Evolutionary conservation across 805 yeast genomes (phyloP).

Genomic region (Wickerhamiella vanderwaltii): DNA sequence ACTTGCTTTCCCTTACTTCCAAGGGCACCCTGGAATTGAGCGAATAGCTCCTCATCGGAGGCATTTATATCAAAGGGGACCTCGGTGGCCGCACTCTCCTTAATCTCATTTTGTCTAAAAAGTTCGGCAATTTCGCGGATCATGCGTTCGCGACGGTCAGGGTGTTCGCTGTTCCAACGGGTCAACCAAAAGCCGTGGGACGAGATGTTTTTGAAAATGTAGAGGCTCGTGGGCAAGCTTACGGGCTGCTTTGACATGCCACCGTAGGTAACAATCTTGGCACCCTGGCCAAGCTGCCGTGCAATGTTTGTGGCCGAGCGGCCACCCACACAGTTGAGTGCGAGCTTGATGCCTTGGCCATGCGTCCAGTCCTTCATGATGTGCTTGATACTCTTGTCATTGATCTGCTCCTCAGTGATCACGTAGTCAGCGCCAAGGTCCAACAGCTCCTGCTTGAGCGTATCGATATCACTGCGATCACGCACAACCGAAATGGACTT

Average conservation of each 20-base stretch:
- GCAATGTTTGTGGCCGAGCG: conserved; percentile 70
- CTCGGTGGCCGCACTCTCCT: conserved; percentile 37
- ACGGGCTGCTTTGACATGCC: conserved; percentile 97
- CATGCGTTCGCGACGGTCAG: conserved; percentile 46
- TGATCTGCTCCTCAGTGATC: conserved; percentile 76
- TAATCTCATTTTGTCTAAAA: conserved; percentile 45
- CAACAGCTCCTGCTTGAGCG: conserved; percentile 40
- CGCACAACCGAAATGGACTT: conserved; percentile 82
- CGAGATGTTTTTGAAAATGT: conserved; percentile 78
- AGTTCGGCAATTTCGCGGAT: conserved; percentile 43
- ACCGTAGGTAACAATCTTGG: conserved; percentile 81
- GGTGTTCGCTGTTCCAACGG: conserved; percentile 45
- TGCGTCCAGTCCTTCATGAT: conserved; percentile 36
- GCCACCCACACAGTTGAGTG: conserved; percentile 91
- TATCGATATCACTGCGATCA: conserved; percentile 68
- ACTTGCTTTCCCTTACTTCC: conserved; percentile 22
- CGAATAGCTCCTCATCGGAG: conserved; percentile 32
- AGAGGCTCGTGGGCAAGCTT: conserved; percentile 73
- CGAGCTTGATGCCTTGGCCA: conserved; percentile 51
- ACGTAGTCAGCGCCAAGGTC: conserved; percentile 77
- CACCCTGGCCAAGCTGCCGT: conserved; percentile 63
- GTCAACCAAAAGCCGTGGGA: conserved; percentile 81
- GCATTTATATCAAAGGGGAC: conserved; percentile 25
- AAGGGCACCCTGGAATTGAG: conserved; percentile 36
- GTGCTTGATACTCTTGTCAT: conserved; percentile 51